phyloP scores from a whole-genome alignment of 2,329 filamentous ascomycete species.

The Phaeosphaeriaceae sp. region DNA sequence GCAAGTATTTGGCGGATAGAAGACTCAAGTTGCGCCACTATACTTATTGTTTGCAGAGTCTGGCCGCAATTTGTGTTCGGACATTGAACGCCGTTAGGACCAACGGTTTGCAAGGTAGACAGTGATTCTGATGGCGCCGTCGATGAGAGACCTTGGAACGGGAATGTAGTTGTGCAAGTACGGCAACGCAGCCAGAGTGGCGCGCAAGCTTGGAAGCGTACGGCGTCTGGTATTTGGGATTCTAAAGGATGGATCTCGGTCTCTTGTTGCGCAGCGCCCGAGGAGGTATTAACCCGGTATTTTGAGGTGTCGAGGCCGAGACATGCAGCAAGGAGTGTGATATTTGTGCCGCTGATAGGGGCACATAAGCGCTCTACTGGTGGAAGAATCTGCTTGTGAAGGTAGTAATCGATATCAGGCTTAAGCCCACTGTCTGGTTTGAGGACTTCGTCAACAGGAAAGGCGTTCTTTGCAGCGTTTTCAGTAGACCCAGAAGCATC shows the following conservation, averaged over 20 bases:
- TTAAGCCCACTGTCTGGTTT: conserved; percentile 77
- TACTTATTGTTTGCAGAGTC: conserved; percentile 70
- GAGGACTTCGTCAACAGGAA: conserved; percentile 81
- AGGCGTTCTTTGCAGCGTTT: conserved; percentile 84
- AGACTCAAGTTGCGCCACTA: conserved; percentile 86
- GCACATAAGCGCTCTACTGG: conserved; percentile 97
- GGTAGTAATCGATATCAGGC: conserved; percentile 96
- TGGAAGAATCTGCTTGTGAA: conserved; percentile 97
- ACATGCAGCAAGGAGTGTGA: conserved; percentile 87
- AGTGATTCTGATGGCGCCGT: conserved; percentile 14
- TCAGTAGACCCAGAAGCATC: conserved; percentile 68
- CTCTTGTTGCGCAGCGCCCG: conserved; percentile 53
- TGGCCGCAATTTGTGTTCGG: conserved; percentile 66
- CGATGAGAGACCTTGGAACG: conserved; percentile 75
- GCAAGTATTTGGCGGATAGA: conserved; percentile 79
- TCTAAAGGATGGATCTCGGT: conserved; percentile 81
- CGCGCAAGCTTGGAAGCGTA: conserved; percentile 83
- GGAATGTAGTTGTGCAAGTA: conserved; percentile 72
- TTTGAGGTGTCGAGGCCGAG: conserved; percentile 89
- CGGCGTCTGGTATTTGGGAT: conserved; percentile 88
- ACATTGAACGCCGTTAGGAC: conserved; percentile 78
- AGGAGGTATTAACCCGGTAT: conserved; percentile 73
- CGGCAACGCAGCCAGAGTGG: conserved; percentile 82
- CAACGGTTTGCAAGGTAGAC: conserved; percentile 52
- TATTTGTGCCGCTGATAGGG: conserved; percentile 91